These are phyloP conservation scores for Penicillium sp. DNA, from an alignment of 2,329 filamentous ascomycete species.

Conservation along the genomic window DNA sequence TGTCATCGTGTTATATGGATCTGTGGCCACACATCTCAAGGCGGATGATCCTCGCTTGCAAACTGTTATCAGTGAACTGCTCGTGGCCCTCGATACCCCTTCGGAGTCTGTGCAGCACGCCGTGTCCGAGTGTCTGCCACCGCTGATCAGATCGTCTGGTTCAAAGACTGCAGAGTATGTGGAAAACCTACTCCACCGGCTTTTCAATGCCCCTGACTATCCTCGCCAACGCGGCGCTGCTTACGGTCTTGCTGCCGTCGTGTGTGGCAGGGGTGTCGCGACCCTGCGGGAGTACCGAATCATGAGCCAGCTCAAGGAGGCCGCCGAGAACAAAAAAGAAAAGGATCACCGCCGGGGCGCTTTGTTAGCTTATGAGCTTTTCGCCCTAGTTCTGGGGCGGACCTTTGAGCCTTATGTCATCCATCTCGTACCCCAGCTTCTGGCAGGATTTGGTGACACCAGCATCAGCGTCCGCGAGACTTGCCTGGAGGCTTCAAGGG, in stretches of 20 bases:
- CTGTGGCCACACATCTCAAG: conserved; percentile 81
- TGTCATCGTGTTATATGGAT: conserved; percentile 95
- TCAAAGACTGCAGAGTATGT: conserved; percentile 79
- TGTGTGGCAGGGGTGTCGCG: conserved; percentile 80
- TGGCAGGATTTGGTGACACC: conserved; percentile 83
- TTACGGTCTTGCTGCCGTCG: conserved; percentile 87
- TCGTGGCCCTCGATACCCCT: conserved; percentile 85
- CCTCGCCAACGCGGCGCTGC: conserved; percentile 89
- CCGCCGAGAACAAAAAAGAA: conserved; percentile 94
- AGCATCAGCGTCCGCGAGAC: conserved; percentile 88
- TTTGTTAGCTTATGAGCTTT: conserved; percentile 83
- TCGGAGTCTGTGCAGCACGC: conserved; percentile 97
- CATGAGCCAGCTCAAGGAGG: conserved; percentile 73
- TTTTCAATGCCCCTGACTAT: conserved; percentile 87
- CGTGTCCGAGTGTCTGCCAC: conserved; percentile 88
- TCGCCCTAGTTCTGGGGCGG: conserved; percentile 80
- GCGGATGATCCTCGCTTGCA: conserved; percentile 83
- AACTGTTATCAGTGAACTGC: conserved; percentile 78
- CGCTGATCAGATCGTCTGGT: conserved; percentile 76
- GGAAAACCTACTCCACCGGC: conserved; percentile 71
- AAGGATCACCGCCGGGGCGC: conserved; percentile 82
- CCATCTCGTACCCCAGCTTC: conserved; percentile 85
- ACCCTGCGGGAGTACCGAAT: conserved; percentile 82
- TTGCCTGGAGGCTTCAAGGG: conserved; percentile 88
- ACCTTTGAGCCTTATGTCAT: conserved; percentile 97